Percentiles rank a stretch among this genome's conserved stretches.
These are phyloP conservation scores for Dioscorea cayenensis DNA, from an alignment of 116 monocot species.

Conservation along the genomic window DNA sequence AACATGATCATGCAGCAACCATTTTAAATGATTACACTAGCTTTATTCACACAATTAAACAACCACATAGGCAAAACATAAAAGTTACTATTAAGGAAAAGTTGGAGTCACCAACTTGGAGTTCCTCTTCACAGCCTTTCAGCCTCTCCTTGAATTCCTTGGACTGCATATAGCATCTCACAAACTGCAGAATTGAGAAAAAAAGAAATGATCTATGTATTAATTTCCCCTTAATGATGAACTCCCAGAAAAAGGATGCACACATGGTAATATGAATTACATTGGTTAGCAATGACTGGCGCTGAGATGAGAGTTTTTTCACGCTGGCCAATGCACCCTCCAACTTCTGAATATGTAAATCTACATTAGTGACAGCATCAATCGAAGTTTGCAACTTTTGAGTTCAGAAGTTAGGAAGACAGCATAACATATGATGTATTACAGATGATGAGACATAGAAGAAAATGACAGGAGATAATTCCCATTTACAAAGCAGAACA, in stretches of 20 bases:
- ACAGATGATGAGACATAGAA: not conserved
- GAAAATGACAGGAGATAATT: not conserved
- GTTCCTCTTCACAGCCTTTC: slow-evolving; percentile 67
- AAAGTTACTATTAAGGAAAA: not conserved
- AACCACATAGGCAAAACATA: not conserved
- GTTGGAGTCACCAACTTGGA: slow-evolving; percentile 36
- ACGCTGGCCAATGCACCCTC: slow-evolving; percentile 62
- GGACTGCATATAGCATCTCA: slow-evolving; percentile 48
- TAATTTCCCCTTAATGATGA: not conserved
- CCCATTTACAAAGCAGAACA: not conserved
- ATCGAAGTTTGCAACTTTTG: not conserved
- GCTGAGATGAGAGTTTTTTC: slow-evolving; percentile 62
- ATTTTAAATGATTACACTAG: too few species aligned
- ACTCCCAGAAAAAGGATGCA: not conserved
- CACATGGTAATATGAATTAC: slow-evolving; percentile 21
- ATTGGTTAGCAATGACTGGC: slow-evolving; percentile 49
- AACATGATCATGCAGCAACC: too few species aligned
- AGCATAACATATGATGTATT: not conserved
- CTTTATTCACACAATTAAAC: not conserved
- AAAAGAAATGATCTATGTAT: not conserved
- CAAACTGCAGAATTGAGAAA: slow-evolving; percentile 45
- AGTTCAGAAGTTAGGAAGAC: not conserved
- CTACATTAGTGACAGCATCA: not conserved
- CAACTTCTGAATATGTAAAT: slow-evolving; percentile 44
- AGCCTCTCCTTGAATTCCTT: slow-evolving; percentile 57